Evolutionary conservation across 2,329 filamentous ascomycete genomes (phyloP), one percentile per base, ranked within the genome.

Genomic region (Cladosporium sp.): DNA sequence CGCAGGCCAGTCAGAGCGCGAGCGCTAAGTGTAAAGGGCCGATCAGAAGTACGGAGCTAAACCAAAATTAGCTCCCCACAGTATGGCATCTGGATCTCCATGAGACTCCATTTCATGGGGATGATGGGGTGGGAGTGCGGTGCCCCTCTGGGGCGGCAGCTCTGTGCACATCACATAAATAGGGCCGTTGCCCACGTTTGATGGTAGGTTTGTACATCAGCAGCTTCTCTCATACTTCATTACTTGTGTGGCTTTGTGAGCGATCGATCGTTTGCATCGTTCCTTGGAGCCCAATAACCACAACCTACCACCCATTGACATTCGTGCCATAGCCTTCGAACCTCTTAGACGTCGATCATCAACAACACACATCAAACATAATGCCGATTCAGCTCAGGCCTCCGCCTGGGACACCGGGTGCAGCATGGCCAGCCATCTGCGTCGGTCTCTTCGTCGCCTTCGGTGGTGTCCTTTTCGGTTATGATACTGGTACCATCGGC

Each of bases 301-400:
- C 43, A 17, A 5, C 22, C 7, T n/a, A 22, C n/a, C 28, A 22
- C 22, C 15, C 43, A 30, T 22, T 3, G 20, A 36, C 47, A 11
- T 37, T 50, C 28, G n/a, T 36, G 20, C n/a, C 2, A 50, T 37
- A 28, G 30, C 11, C 3, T 34, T 12, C 25, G 25, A 50, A 22
- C 5, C 12, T 11, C 45, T 19, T 8, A 1, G 17, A 15, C n/a
- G 7, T 17, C 43, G 22, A 30, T n/a, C 7, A 5, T 17, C 22
- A n/a, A 30, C 12, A 45, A 6, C 2, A 11, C 28, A 50, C 28
- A 36, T 36, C 19, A 15, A 3, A 14, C 67, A 66, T 59, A 55
- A 80, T 80, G 78, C 71, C 72, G 66, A 66, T 80, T 65, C 64
- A 71, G 52, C 61, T 80, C 63, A 77, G 73, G 63, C 78, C 76